Conservation (phyloP, 495 filamentous ascomycete species). For the Neurospora sp. region DNA sequence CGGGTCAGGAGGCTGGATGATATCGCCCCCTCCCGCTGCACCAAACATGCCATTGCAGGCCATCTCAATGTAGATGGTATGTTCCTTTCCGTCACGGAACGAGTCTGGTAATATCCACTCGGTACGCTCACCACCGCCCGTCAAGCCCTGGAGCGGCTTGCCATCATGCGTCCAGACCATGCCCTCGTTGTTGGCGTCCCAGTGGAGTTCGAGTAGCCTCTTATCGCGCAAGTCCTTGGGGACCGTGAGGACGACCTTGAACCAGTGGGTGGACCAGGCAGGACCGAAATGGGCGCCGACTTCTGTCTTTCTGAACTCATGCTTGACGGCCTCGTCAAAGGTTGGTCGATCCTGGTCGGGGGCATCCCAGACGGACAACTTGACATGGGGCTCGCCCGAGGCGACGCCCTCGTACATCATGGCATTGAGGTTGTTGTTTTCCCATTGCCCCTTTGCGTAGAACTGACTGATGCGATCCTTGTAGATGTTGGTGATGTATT, state of each 20-base stretch:
- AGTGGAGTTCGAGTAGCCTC: constrained; percentile 81
- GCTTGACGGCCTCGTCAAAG: constrained; percentile 80
- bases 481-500: constrained; percentile 82
- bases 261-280: constrained; percentile 99
- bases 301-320: constrained; percentile 64
- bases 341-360: constrained; percentile 69
- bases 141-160: constrained; percentile 81
- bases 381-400: constrained; percentile 64
- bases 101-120: constrained; percentile 82
- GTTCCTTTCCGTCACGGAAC: constrained; percentile 74
- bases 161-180: constrained; percentile 85
- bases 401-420: constrained; percentile 68
- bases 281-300: constrained; percentile 80
- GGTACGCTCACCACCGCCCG: constrained; percentile 77
- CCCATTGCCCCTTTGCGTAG: constrained; percentile 71
- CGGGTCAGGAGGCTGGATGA: constrained; percentile 78
- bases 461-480: constrained; percentile 75
- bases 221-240: constrained; percentile 61
- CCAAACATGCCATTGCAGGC: constrained; percentile 99
- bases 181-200: constrained; percentile 89
- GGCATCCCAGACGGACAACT: constrained; percentile 78
- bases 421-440: constrained; percentile 60
- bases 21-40: constrained; percentile 74
- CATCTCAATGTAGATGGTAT: constrained; percentile 93
- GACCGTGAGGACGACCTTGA: constrained; percentile 69